Conservation (phyloP, 2,329 filamentous ascomycete species). For the Alternaria arborescens region DNA sequence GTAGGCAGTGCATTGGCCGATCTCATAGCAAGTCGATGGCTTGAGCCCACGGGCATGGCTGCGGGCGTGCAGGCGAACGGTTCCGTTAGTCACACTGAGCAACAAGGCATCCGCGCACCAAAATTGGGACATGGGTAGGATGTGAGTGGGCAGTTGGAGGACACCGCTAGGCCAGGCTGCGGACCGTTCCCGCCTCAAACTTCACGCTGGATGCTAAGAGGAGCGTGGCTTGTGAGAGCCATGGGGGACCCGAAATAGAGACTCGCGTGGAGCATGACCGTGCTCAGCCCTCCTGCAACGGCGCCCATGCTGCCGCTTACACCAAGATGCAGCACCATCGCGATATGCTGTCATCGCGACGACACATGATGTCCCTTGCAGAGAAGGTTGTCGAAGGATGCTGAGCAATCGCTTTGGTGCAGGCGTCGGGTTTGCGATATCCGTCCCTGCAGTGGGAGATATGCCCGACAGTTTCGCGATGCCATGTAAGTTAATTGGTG, state of each 20-base stretch:
- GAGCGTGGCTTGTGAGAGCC: constrained; percentile 40
- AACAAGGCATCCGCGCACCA: constrained; percentile 40
- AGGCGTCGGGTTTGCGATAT: constrained; percentile 11
- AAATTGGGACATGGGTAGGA: constrained; percentile 38
- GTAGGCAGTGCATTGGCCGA: constrained; percentile 40
- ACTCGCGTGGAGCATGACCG: constrained; percentile 29
- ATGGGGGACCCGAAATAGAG: constrained; percentile 42
- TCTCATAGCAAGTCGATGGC: constrained; percentile 35
- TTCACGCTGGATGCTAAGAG: constrained; percentile 42
- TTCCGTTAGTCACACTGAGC: constrained; percentile 44
- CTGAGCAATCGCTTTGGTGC: constrained; percentile 12
- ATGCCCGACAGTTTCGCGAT: constrained; percentile 22
- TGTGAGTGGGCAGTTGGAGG: constrained; percentile 26
- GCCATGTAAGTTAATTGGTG: constrained; percentile 24
- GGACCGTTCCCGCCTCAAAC: constrained; percentile 50
- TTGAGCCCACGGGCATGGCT: constrained; percentile 48
- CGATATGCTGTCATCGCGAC: constrained; percentile 29
- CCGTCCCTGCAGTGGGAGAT: constrained; percentile 26
- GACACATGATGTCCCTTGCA: constrained; percentile 13
- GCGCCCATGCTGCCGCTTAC: constrained; percentile 40
- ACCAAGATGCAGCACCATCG: constrained; percentile 32
- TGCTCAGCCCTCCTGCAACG: constrained; percentile 46
- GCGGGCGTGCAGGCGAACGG: constrained; percentile 47
- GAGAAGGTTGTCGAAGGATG: constrained; percentile 9
- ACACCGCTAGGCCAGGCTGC: constrained; percentile 44